Conservation (phyloP, 2,329 filamentous ascomycete species). For the Pseudogymnoascus sp. region DNA sequence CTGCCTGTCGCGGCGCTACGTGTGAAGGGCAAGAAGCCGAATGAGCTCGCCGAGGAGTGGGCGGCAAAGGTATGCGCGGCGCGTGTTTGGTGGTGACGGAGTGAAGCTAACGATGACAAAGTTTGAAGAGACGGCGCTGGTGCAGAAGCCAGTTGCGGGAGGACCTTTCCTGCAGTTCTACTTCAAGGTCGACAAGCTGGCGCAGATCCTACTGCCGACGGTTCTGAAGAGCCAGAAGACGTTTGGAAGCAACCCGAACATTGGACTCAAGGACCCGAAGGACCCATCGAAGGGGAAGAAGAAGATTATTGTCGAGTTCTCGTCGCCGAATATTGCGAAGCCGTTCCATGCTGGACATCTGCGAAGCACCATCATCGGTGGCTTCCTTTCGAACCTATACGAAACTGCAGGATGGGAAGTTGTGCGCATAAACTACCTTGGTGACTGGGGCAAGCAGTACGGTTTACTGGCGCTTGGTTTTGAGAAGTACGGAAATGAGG, state of each 20-base stretch:
- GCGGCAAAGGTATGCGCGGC: slow-evolving; percentile 43
- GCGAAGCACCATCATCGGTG: slow-evolving; percentile 68
- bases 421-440: slow-evolving; percentile 64
- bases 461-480: slow-evolving; percentile 65
- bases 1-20: slow-evolving; percentile 73
- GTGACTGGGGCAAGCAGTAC: slow-evolving; percentile 71
- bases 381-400: slow-evolving; percentile 63
- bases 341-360: slow-evolving; percentile 70
- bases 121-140: slow-evolving; percentile 65
- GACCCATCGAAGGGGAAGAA: slow-evolving; percentile 44
- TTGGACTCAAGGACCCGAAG: slow-evolving; percentile 53
- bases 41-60: slow-evolving; percentile 55
- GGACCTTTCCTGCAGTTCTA: slow-evolving; percentile 72
- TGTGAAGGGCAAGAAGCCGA: slow-evolving; percentile 62
- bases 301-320: slow-evolving; percentile 68
- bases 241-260: slow-evolving; percentile 56
- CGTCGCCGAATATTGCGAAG: slow-evolving; percentile 79
- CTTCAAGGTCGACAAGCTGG: slow-evolving; percentile 62
- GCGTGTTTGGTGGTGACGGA: neutral
- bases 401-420: slow-evolving; percentile 63
- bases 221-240: slow-evolving; percentile 53
- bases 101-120: slow-evolving; percentile 26
- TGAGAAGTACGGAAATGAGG: slow-evolving; percentile 66
- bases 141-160: slow-evolving; percentile 59
- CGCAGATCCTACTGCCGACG: slow-evolving; percentile 57